Evolutionary conservation across 179 eudicot genomes (phyloP).

Genomic region (Pouteria campechiana): DNA sequence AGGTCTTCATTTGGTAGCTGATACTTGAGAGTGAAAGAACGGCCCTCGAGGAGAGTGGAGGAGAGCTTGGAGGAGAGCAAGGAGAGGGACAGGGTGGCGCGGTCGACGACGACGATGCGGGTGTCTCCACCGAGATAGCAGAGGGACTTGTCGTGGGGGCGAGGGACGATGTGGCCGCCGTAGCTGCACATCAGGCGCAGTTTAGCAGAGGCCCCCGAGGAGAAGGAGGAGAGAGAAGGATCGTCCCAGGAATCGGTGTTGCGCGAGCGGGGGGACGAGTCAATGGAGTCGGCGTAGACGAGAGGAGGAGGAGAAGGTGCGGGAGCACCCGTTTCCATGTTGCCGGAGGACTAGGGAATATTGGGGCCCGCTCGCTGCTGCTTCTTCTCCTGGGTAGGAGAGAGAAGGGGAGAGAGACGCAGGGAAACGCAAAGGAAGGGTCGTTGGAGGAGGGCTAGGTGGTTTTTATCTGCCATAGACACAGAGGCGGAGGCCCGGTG

Average conservation of each 20-base stretch:
- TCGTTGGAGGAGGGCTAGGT: too few species aligned
- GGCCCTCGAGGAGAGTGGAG: constrained; percentile 24
- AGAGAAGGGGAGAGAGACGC: too few species aligned
- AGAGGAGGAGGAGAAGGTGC: not conserved
- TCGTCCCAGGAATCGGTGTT: constrained; percentile 31
- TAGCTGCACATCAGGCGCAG: constrained; percentile 65
- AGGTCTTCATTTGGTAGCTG: constrained; percentile 73
- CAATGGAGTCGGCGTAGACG: constrained; percentile 21
- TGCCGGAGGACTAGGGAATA: too few species aligned
- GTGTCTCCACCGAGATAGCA: constrained; percentile 72
- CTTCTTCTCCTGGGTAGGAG: too few species aligned
- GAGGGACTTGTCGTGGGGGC: constrained; percentile 46
- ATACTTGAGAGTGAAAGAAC: constrained; percentile 36
- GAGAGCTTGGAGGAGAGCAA: constrained; percentile 47
- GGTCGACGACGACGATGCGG: constrained; percentile 44
- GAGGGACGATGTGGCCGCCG: constrained; percentile 58
- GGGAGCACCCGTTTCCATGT: too few species aligned
- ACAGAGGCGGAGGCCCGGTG: too few species aligned
- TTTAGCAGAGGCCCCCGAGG: constrained; percentile 12
- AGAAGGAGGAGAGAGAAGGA: constrained; percentile 8
- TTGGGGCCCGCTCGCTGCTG: too few species aligned
- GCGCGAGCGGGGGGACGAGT: constrained; percentile 42
- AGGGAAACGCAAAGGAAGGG: too few species aligned
- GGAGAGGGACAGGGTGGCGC: constrained; percentile 28
- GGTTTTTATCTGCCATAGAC: too few species aligned